Evolutionary conservation across 352 stramenopile species (phyloP).

Genomic region (Phytophthora crassamura): DNA sequence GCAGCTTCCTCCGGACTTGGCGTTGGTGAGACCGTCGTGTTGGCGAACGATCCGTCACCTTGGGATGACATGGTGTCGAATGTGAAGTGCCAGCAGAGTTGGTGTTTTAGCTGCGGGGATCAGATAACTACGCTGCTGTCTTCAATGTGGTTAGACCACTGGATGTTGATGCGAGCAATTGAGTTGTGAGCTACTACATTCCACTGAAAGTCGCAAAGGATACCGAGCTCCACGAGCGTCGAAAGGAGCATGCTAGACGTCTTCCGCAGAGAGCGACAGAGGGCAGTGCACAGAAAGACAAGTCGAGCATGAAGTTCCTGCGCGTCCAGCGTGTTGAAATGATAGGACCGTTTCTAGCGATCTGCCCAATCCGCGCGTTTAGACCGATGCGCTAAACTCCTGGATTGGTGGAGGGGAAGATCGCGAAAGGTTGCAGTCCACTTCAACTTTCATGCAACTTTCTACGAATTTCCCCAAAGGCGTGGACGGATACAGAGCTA

Average conservation of each 20-base stretch:
- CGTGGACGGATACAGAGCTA: slow-evolving; percentile 23
- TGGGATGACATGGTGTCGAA: slow-evolving; percentile 29
- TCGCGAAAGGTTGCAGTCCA: slow-evolving; percentile 23
- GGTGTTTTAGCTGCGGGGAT: slow-evolving; percentile 14
- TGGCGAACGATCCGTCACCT: slow-evolving; percentile 12
- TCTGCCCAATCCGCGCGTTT: slow-evolving; percentile 14
- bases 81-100: slow-evolving; percentile 1
- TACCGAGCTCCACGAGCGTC: slow-evolving; percentile 9
- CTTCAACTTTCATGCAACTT: slow-evolving; percentile 31
- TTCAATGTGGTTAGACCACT: slow-evolving; percentile 9
- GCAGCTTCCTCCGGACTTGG: slow-evolving; percentile 41
- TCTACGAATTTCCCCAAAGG: slow-evolving; percentile 10
- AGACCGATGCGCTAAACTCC: slow-evolving; percentile 6
- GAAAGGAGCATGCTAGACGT: neutral
- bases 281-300: slow-evolving; percentile 3
- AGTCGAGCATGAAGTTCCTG: slow-evolving; percentile 8
- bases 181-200: slow-evolving; percentile 24
- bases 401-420: slow-evolving; percentile 21
- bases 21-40: slow-evolving; percentile 17
- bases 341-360: neutral
- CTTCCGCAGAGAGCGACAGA: slow-evolving; percentile 18
- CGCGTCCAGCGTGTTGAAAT: neutral
- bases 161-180: slow-evolving; percentile 22
- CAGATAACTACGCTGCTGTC: slow-evolving; percentile 12
- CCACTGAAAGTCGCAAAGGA: neutral